Conservation (phyloP, 352 stramenopile genomes). For the Phytophthora ohioensis region DNA sequence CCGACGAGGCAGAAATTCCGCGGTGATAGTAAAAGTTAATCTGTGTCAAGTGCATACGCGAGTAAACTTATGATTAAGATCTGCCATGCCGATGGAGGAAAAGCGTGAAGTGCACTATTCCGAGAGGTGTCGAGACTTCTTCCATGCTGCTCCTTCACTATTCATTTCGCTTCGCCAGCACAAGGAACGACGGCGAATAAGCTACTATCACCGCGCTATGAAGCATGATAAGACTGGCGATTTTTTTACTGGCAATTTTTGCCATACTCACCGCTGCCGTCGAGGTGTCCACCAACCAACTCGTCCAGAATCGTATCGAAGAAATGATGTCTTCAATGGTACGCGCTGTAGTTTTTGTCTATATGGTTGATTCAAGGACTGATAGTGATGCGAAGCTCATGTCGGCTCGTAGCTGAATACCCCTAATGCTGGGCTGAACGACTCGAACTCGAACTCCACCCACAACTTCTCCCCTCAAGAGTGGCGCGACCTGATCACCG, state of each 20-base stretch:
- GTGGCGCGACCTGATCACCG: conserved; percentile 75
- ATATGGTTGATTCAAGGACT: conserved; percentile 14
- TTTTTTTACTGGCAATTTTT: conserved; percentile 10
- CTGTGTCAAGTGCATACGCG: conserved; percentile 9
- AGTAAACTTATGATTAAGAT: conserved; percentile 24
- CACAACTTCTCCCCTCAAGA: conserved; percentile 68
- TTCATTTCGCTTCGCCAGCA: conserved; percentile 24
- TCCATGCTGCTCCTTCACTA: conserved; percentile 19
- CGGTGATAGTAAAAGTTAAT: conserved; percentile 21
- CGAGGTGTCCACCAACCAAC: conserved; percentile 11
- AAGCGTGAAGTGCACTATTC: conserved; percentile 14
- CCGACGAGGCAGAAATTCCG: conserved; percentile 16
- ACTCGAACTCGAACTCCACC: conserved; percentile 34
- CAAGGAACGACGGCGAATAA: background rate
- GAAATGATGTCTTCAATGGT: conserved; percentile 43
- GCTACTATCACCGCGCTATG: no score
- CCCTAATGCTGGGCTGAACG: conserved; percentile 42
- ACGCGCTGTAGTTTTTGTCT: conserved; percentile 43
- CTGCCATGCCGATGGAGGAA: conserved; percentile 12
- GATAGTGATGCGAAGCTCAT: conserved; percentile 63
- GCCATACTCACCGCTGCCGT: background rate
- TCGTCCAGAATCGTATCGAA: conserved; percentile 32
- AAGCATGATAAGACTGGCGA: conserved; percentile 20
- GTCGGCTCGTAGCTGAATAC: conserved; percentile 93
- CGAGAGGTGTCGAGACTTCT: conserved; percentile 10